Evolutionary conservation across 140 eudicot genomes (phyloP).

Genomic region (Anethum foeniculum): DNA sequence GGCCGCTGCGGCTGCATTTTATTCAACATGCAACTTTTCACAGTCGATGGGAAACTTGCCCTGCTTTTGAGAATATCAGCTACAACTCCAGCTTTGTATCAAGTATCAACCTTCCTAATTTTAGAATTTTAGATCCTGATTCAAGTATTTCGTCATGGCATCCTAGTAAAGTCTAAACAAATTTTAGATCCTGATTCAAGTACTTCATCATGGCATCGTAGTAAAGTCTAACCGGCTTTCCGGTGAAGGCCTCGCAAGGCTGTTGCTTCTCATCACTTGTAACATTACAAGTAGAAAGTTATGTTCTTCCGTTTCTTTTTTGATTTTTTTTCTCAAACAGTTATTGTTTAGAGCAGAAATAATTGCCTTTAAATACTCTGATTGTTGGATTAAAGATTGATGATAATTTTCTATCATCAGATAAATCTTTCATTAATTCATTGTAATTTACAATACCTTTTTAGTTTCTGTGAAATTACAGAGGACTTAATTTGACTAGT

Average conservation of each 20-base stretch:
- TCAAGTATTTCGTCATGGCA: background rate
- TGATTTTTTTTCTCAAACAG: background rate
- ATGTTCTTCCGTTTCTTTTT: background rate
- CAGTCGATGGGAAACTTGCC: slow-evolving; percentile 47
- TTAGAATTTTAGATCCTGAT: background rate
- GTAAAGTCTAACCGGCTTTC: background rate
- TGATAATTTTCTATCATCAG: background rate
- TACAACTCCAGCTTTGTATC: slow-evolving; percentile 16
- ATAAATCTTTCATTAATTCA: background rate
- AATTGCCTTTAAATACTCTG: background rate
- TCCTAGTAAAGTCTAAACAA: background rate
- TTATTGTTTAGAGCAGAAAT: background rate
- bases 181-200: background rate
- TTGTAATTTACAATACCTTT: background rate
- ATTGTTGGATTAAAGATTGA: background rate
- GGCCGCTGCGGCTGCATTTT: slow-evolving; percentile 94
- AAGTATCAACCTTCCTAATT: slow-evolving; percentile 12
- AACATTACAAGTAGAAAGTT: slow-evolving; percentile 1
- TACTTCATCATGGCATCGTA: background rate
- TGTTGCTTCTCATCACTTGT: background rate
- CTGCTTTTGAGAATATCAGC: slow-evolving; percentile 26
- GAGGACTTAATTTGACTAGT: background rate
- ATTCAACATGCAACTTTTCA: slow-evolving; percentile 64
- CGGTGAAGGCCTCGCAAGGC: background rate
- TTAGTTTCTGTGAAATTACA: background rate